A percentile compares a stretch with the other conserved stretches of the same genome.
Evolutionary conservation across 2,329 filamentous ascomycete species (phyloP).

Genomic region (Aspergillus glaucus): DNA sequence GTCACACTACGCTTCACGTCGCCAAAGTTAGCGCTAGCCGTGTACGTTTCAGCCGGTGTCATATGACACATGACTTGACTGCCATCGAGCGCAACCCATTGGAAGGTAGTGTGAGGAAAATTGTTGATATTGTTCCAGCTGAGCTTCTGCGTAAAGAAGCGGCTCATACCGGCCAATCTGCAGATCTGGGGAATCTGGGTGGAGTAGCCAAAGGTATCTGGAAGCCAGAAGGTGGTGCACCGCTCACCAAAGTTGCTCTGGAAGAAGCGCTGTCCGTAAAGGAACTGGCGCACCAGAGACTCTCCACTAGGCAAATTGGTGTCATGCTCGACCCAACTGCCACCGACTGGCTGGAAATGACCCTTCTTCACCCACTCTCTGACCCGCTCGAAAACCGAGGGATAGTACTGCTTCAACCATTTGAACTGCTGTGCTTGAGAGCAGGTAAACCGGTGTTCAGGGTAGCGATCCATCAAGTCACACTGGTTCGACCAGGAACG

Average conservation of each 20-base stretch:
- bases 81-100: slow-evolving; percentile 93
- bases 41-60: slow-evolving; percentile 93
- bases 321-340: slow-evolving; percentile 98
- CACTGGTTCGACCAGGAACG: slow-evolving; percentile 97
- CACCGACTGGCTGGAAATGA: slow-evolving; percentile 88
- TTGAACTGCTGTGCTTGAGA: slow-evolving; percentile 98
- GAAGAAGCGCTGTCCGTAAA: slow-evolving; percentile 93
- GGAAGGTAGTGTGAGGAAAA: slow-evolving; percentile 97
- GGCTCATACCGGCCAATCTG: slow-evolving; percentile 86
- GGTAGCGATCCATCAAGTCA: slow-evolving; percentile 88
- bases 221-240: slow-evolving; percentile 91
- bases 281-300: slow-evolving; percentile 84
- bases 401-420: slow-evolving; percentile 88
- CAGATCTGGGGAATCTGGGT: slow-evolving; percentile 91
- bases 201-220: slow-evolving; percentile 97
- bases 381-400: slow-evolving; percentile 80
- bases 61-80: slow-evolving; percentile 97
- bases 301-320: slow-evolving; percentile 96
- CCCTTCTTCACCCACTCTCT: slow-evolving; percentile 86
- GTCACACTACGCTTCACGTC: slow-evolving; percentile 84
- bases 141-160: slow-evolving; percentile 96
- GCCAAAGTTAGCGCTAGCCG: slow-evolving; percentile 86
- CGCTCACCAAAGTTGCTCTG: slow-evolving; percentile 86
- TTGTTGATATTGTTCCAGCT: slow-evolving; percentile 99
- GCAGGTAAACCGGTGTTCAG: slow-evolving; percentile 84